A percentile compares a stretch with the other conserved stretches of the same genome.
Evolutionary conservation across 306 rosid species (phyloP).

Genomic region (Oemleria cerasiformis): DNA sequence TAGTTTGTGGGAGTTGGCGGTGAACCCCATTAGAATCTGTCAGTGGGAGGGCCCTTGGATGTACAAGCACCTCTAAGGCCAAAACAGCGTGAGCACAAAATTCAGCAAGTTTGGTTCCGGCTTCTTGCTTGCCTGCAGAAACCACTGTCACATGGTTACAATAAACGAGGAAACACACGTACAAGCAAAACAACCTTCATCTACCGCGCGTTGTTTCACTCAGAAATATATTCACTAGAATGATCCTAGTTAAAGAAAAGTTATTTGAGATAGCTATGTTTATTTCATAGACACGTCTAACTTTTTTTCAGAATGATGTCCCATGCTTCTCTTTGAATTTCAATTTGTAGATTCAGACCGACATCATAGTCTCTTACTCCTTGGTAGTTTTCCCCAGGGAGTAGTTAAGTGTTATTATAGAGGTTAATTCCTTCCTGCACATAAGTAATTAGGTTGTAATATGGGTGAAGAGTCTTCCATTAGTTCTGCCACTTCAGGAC

Average conservation of each 20-base stretch:
- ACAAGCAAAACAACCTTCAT: not conserved
- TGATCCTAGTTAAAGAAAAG: not conserved
- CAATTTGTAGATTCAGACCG: not conserved
- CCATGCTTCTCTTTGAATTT: slow-evolving; percentile 3
- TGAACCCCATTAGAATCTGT: slow-evolving; percentile 34
- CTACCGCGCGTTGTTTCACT: not conserved
- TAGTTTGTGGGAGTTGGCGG: slow-evolving; percentile 28
- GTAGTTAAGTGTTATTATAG: not conserved
- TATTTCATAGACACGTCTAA: not conserved
- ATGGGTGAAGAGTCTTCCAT: too few species aligned
- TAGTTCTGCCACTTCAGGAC: too few species aligned
- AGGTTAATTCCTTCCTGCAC: not conserved
- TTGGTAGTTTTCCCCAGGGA: not conserved
- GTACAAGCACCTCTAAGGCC: slow-evolving; percentile 82
- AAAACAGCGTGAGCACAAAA: slow-evolving; percentile 84
- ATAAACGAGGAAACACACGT: slow-evolving; percentile 10
- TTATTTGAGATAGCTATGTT: not conserved
- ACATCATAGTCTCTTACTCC: not conserved
- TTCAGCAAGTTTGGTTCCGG: slow-evolving; percentile 65
- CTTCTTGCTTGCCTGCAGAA: slow-evolving; percentile 67
- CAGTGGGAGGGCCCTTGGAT: slow-evolving; percentile 77
- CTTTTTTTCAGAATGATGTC: not conserved
- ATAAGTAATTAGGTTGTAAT: not conserved
- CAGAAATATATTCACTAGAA: not conserved
- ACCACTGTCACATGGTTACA: slow-evolving; percentile 20